Conservation (phyloP, 148 eudicot species). For the Mesembryanthemum crystallinum region DNA sequence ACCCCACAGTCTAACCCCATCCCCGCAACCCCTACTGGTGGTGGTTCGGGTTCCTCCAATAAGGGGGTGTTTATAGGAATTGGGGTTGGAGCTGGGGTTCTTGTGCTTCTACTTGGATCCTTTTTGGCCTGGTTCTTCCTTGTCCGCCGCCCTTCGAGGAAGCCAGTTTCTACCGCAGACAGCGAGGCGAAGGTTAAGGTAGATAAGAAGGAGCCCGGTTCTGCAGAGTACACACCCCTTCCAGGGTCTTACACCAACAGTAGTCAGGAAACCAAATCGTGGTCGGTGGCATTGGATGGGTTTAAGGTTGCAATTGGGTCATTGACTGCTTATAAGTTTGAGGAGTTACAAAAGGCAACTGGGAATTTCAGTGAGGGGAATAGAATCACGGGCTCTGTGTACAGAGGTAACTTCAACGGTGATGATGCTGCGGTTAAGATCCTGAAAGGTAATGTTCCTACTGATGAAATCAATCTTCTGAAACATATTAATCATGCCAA, state of each 20-base stretch:
- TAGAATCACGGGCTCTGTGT: constrained; percentile 60
- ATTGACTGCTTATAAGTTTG: constrained; percentile 51
- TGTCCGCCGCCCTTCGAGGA: constrained; percentile 19
- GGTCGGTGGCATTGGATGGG: constrained; percentile 48
- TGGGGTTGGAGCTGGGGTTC: constrained; percentile 46
- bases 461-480: constrained; percentile 54
- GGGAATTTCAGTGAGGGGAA: constrained; percentile 44
- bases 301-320: constrained; percentile 52
- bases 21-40: constrained; percentile 27
- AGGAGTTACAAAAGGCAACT: constrained; percentile 56
- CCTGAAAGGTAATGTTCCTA: constrained; percentile 59
- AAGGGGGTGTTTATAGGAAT: constrained; percentile 51
- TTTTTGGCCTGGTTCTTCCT: constrained; percentile 37
- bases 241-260: constrained; percentile 24
- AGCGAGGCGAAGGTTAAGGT: constrained; percentile 22
- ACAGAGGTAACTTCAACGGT: constrained; percentile 55
- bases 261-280: constrained; percentile 31
- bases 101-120: constrained; percentile 24
- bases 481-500: constrained; percentile 70
- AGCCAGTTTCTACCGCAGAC: not conserved
- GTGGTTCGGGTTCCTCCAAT: constrained; percentile 34
- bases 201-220: constrained; percentile 15
- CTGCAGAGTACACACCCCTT: constrained; percentile 19
- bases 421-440: constrained; percentile 65
- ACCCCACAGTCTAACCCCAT: constrained; percentile 18